Evolutionary conservation across 2,329 filamentous ascomycete genomes (phyloP).

Genomic region (Gremmenia infestans): DNA sequence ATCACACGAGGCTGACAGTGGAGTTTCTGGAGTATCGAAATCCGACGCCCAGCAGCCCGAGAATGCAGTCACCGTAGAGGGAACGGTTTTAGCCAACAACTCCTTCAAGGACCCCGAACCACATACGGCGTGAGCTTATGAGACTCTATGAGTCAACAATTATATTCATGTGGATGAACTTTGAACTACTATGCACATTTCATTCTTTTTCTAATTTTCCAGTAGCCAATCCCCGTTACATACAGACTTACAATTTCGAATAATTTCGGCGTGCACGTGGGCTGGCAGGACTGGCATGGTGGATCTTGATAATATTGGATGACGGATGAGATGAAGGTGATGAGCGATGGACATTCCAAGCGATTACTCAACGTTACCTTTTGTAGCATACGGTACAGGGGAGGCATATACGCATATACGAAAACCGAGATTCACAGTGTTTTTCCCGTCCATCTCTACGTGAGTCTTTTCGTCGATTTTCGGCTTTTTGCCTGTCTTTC

Average conservation of each 20-base stretch:
- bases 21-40: slow-evolving; percentile 30
- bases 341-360: slow-evolving; percentile 7
- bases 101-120: slow-evolving; percentile 8
- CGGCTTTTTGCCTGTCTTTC: too few relatives aligned
- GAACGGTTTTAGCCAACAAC: neutral
- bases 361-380: slow-evolving; percentile 7
- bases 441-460: neutral
- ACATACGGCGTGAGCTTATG: slow-evolving; percentile 16
- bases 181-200: slow-evolving; percentile 11
- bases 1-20: slow-evolving; percentile 29
- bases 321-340: slow-evolving; percentile 11
- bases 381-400: slow-evolving; percentile 15
- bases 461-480: too few relatives aligned
- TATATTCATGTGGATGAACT: slow-evolving; percentile 13
- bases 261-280: slow-evolving; percentile 11
- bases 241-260: slow-evolving; percentile 8
- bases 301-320: slow-evolving; percentile 1
- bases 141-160: neutral
- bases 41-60: slow-evolving; percentile 17
- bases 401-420: slow-evolving; percentile 2
- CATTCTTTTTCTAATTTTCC: slow-evolving; percentile 11
- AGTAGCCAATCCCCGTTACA: slow-evolving; percentile 8
- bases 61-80: slow-evolving; percentile 4
- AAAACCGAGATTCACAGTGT: neutral
- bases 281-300: slow-evolving; percentile 13